phyloP scores from a whole-genome alignment of 441 rosid genomes.

The Manihot esculenta region DNA sequence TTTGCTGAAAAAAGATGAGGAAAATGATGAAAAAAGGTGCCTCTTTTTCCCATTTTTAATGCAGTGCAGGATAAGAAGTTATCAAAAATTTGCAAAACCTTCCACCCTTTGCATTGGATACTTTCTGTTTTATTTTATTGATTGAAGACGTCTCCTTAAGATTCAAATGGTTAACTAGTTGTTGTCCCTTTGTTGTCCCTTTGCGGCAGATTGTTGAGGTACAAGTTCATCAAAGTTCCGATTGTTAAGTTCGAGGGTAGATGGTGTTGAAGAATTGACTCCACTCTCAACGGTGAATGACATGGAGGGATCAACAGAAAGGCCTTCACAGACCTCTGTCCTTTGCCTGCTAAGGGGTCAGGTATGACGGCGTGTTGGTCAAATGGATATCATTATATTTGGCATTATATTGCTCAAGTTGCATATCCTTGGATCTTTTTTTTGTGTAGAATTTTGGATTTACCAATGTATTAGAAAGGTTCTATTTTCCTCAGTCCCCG shows the following conservation, averaged over 20 bases:
- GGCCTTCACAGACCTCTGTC: no score
- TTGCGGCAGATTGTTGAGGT: conserved; percentile 16
- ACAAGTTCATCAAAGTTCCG: background rate
- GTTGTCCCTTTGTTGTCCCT: background rate
- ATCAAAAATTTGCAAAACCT: no score
- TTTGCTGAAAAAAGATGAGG: background rate
- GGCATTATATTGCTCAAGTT: background rate
- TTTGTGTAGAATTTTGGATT: conserved; percentile 3
- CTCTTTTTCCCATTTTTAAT: no score
- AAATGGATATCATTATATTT: background rate
- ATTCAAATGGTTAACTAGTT: background rate
- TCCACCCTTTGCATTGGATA: no score
- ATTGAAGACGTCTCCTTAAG: background rate
- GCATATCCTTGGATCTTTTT: background rate
- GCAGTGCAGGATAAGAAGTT: no score
- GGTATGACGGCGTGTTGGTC: background rate
- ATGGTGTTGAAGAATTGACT: conserved; percentile 7
- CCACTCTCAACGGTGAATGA: background rate
- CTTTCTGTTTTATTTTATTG: conserved; percentile 2
- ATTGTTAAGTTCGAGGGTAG: background rate
- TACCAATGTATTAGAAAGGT: background rate
- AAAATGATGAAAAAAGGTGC: no score
- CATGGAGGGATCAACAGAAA: background rate
- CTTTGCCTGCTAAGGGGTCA: background rate
- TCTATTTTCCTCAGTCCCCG: no score